Evolutionary conservation across 306 rosid species (phyloP).

Genomic region (Mucuna pruriens): DNA sequence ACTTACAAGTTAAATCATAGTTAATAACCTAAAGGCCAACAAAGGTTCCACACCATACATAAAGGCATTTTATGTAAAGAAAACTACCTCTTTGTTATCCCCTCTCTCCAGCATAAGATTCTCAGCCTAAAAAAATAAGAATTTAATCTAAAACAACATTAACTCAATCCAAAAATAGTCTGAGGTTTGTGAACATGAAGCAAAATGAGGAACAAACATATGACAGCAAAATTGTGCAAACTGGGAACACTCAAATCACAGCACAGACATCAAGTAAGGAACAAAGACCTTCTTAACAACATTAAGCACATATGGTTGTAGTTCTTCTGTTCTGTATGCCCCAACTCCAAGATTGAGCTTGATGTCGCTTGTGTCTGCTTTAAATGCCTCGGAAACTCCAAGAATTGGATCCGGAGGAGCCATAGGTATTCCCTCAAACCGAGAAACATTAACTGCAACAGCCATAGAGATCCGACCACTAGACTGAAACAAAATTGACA

Average conservation of each 20-base stretch:
- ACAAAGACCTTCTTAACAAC: constrained; percentile 82
- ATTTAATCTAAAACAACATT: constrained; percentile 9
- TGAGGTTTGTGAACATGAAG: constrained; percentile 18
- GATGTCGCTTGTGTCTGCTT: constrained; percentile 63
- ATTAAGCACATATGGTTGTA: constrained; percentile 90
- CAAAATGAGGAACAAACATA: constrained; percentile 4
- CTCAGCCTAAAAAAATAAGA: constrained; percentile 65
- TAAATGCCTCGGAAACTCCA: constrained; percentile 98
- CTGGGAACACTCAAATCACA: background rate
- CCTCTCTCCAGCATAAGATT: constrained; percentile 88
- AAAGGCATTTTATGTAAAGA: constrained; percentile 1
- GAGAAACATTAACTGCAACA: constrained; percentile 74
- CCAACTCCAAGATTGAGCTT: constrained; percentile 99
- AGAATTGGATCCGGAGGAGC: constrained; percentile 99
- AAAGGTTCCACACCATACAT: constrained; percentile 31
- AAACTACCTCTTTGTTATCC: constrained; percentile 90
- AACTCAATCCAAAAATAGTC: constrained; percentile 18
- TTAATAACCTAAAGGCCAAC: constrained; percentile 37
- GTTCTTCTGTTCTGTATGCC: constrained; percentile 87
- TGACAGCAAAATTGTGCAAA: background rate
- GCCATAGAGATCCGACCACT: constrained; percentile 74
- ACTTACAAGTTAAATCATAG: constrained; percentile 30
- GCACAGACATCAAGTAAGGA: constrained; percentile 21
- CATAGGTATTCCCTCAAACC: constrained; percentile 88
- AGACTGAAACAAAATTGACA: constrained; percentile 52